Base-by-base conservation (phyloP, 192 early-diverging fungal species). In the Umbelopsis ramanniana region DNA sequence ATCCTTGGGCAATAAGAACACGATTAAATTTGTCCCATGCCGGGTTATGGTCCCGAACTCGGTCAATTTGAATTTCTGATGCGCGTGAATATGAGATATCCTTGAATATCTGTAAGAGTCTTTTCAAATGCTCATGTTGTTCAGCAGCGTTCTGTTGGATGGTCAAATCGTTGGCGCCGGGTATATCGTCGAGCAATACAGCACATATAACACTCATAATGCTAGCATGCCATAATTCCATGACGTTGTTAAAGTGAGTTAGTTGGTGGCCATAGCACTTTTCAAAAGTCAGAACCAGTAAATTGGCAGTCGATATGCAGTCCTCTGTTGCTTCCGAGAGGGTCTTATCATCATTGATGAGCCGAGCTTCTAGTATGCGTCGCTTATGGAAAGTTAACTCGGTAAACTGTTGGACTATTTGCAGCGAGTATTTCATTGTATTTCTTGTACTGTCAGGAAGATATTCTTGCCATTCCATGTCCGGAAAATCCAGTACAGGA, bases 161-260 rank as follows among this genome's bases (percentile, higher is more conserved):
- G 12, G 48, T 50, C n/a, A 50, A 50, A 50, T 50, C n/a, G 6
- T 21, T n/a, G 7, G 48, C 48, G 19, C n/a, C 48, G 17, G 48
- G n/a, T 50, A 50, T 19, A 21, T n/a, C 57, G 35, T 63, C 33
- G 6, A 63, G 33, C 11, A 63, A 33, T 0, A 63, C 29, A 2
- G 57, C 57, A 37, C 57, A 63, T 35, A 63, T 35, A 12, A 63
- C 57, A 26, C 57, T 63, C 57, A 63, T 63, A 19, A 63, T 63
- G 33, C 57, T 63, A 35, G 57, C 57, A 37, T 63, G 57, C 57
- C 57, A 63, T 35, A 63, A 19, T 35, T 63, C 57, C 57, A 63
- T 63, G 12, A 63, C 33, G 35, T 63, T 63, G 33, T 63, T 63
- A 17, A 63, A 63, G 26, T 63, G 57, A 12, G 57, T 63, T 26